phyloP scores from a whole-genome alignment of 192 early-diverging fungal genomes.

The Haplosporangium gracile region DNA sequence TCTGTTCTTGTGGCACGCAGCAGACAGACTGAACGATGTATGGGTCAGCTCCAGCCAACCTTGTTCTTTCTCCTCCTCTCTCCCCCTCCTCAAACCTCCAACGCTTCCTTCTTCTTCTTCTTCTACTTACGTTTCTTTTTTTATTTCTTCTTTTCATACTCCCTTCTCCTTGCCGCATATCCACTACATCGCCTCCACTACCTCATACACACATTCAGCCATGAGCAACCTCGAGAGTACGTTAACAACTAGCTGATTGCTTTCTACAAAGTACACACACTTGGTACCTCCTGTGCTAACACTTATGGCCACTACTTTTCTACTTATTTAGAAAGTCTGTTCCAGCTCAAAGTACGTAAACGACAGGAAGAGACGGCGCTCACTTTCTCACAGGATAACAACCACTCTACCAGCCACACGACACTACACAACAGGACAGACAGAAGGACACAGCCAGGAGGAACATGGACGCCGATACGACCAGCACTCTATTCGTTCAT shows the following conservation, averaged over 20 bases:
- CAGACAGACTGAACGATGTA: too few relatives aligned
- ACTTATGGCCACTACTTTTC: not conserved
- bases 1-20: too few relatives aligned
- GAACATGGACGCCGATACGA: too few relatives aligned
- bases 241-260: not conserved
- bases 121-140: not conserved
- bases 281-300: not conserved
- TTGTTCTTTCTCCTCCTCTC: too few relatives aligned
- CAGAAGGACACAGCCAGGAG: too few relatives aligned
- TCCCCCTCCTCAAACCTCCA: too few relatives aligned
- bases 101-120: not conserved
- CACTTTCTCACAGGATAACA: not conserved
- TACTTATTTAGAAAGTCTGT: constrained; percentile 35
- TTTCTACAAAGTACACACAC: not conserved
- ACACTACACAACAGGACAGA: too few relatives aligned
- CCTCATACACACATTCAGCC: constrained; percentile 10
- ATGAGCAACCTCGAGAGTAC: constrained; percentile 57
- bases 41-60: too few relatives aligned
- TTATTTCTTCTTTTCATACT: not conserved
- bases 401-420: too few relatives aligned
- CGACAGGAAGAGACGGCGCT: not conserved
- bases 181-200: not conserved
- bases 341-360: constrained; percentile 46
- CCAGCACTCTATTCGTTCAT: too few relatives aligned
- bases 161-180: not conserved